These are phyloP conservation scores for Paraphoma chrysanthemicola DNA, from an alignment of 2,329 filamentous ascomycete genomes.

Conservation along the genomic window DNA sequence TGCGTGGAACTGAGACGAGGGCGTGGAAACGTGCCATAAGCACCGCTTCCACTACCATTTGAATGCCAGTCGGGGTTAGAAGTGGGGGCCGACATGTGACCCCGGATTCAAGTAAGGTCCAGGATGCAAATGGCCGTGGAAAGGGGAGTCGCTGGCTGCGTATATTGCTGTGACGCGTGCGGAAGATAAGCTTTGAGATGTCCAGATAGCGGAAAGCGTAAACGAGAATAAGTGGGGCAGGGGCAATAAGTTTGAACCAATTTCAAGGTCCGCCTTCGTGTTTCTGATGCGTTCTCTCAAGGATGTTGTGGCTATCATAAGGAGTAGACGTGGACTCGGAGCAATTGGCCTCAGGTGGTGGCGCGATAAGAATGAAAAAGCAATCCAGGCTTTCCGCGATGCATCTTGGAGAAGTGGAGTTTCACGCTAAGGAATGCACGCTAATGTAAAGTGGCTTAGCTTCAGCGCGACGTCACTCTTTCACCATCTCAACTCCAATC, in stretches of 20 bases:
- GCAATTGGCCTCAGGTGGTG: background rate
- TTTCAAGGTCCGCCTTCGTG: background rate
- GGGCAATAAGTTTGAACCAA: background rate
- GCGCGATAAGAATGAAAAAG: conserved; percentile 1
- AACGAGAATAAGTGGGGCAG: background rate
- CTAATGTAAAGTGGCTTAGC: background rate
- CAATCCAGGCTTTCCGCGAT: background rate
- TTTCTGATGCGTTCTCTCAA: background rate
- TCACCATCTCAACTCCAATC: background rate
- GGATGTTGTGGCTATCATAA: background rate
- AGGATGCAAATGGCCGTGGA: background rate
- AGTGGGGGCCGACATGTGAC: conserved; percentile 37
- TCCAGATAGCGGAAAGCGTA: background rate
- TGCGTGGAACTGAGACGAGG: conserved; percentile 20
- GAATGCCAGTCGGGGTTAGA: conserved; percentile 34
- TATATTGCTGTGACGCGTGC: background rate
- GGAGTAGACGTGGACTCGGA: background rate
- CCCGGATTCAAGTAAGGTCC: conserved; percentile 2
- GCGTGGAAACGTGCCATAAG: conserved; percentile 33
- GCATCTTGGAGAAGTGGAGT: conserved; percentile 1
- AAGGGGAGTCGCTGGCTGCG: background rate
- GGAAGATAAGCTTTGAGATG: background rate
- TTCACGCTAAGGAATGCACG: conserved; percentile 2
- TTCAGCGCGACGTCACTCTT: background rate
- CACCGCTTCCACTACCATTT: conserved; percentile 19